Conservation (phyloP, 2,329 filamentous ascomycete species). For the Juglanconis sp. region DNA sequence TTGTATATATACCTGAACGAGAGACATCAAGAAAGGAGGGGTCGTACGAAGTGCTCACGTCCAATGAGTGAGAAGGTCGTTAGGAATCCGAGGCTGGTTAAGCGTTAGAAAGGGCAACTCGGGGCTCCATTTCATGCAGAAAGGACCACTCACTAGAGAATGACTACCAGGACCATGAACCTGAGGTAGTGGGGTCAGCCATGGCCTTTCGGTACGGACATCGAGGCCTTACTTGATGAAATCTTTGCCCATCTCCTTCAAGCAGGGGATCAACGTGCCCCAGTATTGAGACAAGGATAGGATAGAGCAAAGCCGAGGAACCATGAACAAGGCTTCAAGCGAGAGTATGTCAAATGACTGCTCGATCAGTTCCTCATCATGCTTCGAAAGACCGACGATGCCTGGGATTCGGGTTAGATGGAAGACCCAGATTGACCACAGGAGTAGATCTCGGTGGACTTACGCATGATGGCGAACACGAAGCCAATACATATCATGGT, state of each 20-base stretch:
- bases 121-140: too few species aligned
- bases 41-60: constrained; percentile 55
- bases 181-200: constrained; percentile 37
- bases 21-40: background rate
- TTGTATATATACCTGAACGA: background rate
- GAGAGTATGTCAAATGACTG: constrained; percentile 85
- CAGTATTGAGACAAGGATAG: constrained; percentile 87
- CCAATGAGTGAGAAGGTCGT: constrained; percentile 81
- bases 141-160: constrained; percentile 58
- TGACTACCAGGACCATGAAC: constrained; percentile 69
- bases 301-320: constrained; percentile 83
- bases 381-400: constrained; percentile 60
- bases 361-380: constrained; percentile 64
- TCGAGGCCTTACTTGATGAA: constrained; percentile 69
- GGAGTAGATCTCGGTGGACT: constrained; percentile 34
- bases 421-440: constrained; percentile 4
- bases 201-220: constrained; percentile 25
- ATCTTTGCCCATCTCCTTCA: constrained; percentile 93
- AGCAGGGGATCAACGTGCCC: constrained; percentile 81
- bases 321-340: constrained; percentile 83
- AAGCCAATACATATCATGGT: constrained; percentile 73
- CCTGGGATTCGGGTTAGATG: constrained; percentile 41
- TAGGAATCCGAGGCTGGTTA: constrained; percentile 65
- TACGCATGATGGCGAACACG: constrained; percentile 69
- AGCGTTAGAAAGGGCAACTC: background rate